Conservation (phyloP, 2,329 filamentous ascomycete genomes). For the Aspergillus felis region DNA sequence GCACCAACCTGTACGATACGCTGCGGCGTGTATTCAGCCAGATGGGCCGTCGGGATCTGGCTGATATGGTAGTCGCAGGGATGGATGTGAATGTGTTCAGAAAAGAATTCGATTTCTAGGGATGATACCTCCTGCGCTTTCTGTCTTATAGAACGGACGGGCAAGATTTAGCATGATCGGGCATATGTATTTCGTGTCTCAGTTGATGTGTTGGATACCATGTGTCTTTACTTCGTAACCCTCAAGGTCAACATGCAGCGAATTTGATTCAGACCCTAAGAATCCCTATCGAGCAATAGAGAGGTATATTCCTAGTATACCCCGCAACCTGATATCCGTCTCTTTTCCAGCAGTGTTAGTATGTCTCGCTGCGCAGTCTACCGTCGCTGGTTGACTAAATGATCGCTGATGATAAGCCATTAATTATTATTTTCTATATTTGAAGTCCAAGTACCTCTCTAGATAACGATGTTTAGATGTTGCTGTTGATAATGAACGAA, state of each 20-base stretch:
- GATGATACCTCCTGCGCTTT: constrained; percentile 1
- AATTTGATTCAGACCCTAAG: not conserved
- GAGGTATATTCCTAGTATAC: not conserved
- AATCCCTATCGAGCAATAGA: not conserved
- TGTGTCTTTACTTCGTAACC: constrained; percentile 2
- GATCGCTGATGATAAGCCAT: too few species aligned
- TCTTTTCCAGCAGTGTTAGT: too few species aligned
- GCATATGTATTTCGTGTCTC: constrained; percentile 1
- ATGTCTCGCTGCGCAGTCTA: too few species aligned
- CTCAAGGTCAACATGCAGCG: constrained; percentile 2
- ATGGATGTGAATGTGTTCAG: constrained; percentile 90
- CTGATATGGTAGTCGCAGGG: constrained; percentile 79
- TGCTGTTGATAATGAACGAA: not conserved
- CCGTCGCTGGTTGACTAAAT: too few species aligned
- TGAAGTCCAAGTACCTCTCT: not conserved
- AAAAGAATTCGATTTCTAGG: constrained; percentile 81
- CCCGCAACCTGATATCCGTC: not conserved
- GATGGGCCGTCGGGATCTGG: constrained; percentile 85
- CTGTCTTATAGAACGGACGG: not conserved
- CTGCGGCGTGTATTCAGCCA: constrained; percentile 90
- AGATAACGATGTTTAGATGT: not conserved
- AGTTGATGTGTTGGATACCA: constrained; percentile 15
- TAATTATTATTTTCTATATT: not conserved
- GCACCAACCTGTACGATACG: constrained; percentile 95
- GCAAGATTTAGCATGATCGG: not conserved